phyloP scores from a whole-genome alignment of 495 filamentous ascomycete species.

The Aspergillus carlsbadensis region DNA sequence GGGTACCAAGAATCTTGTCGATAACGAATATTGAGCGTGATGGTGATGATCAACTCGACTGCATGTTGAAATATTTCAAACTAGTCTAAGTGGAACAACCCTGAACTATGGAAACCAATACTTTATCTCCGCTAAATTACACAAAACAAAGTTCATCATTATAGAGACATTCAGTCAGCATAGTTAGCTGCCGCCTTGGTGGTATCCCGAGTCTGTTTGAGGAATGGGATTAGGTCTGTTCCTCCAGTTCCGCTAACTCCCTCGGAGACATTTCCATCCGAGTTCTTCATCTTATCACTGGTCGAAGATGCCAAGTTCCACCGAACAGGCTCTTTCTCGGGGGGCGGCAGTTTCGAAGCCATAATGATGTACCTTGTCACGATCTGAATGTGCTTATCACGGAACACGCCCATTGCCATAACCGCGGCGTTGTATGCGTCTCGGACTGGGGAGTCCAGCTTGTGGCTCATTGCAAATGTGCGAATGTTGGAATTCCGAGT shows the following conservation, averaged over 20 bases:
- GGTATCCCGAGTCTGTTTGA: conserved; percentile 89
- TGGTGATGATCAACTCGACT: too few species aligned
- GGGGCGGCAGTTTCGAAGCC: conserved; percentile 27
- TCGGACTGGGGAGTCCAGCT: conserved; percentile 58
- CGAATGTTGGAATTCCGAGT: conserved; percentile 76
- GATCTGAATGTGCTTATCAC: conserved; percentile 90
- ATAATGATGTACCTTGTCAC: conserved; percentile 92
- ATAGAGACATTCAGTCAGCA: conserved; percentile 14
- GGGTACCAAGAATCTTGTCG: too few species aligned
- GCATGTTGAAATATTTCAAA: background rate
- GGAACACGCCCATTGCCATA: conserved; percentile 74
- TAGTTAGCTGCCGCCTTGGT: conserved; percentile 48
- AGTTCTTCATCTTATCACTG: conserved; percentile 23
- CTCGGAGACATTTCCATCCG: conserved; percentile 15
- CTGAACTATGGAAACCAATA: background rate
- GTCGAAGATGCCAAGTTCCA: conserved; percentile 34
- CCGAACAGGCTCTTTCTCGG: conserved; percentile 11
- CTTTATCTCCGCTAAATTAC: background rate
- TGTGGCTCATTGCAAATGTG: conserved; percentile 65
- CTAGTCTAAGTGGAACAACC: background rate
- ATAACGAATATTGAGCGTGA: too few species aligned
- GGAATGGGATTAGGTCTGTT: conserved; percentile 83
- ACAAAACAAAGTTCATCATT: background rate
- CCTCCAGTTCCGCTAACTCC: conserved; percentile 82
- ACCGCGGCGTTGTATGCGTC: conserved; percentile 86